A percentile compares a stretch with the other conserved stretches of the same genome.
Conservation (phyloP, 805 yeast species). For the Kurtzmaniella fragi region DNA sequence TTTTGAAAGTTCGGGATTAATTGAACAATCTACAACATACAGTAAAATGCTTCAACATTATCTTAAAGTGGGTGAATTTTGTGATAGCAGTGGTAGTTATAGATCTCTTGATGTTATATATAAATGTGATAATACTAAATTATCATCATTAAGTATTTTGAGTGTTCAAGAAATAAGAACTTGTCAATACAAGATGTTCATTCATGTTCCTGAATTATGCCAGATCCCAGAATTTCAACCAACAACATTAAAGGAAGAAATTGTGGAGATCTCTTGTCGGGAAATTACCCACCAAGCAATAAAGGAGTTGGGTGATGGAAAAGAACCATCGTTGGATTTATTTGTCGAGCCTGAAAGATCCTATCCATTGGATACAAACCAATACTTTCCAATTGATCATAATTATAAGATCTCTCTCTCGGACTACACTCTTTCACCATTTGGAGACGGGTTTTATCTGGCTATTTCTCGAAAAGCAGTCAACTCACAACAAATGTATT, state of each 20-base stretch:
- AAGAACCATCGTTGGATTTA: slow-evolving; percentile 2
- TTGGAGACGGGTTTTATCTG: slow-evolving; percentile 30
- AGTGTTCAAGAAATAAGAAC: slow-evolving; percentile 50
- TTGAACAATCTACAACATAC: slow-evolving; percentile 8
- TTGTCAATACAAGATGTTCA: slow-evolving; percentile 51
- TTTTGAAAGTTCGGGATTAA: slow-evolving; percentile 11
- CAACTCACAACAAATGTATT: slow-evolving; percentile 12
- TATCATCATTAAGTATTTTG: slow-evolving; percentile 14
- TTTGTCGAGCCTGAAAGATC: slow-evolving; percentile 8
- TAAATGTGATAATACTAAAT: slow-evolving; percentile 42
- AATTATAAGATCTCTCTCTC: slow-evolving; percentile 21
- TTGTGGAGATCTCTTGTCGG: slow-evolving; percentile 26
- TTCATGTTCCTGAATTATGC: slow-evolving; percentile 51
- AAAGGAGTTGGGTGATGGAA: slow-evolving; percentile 6
- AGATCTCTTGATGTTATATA: slow-evolving; percentile 54
- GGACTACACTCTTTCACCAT: slow-evolving; percentile 20
- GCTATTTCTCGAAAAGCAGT: slow-evolving; percentile 10
- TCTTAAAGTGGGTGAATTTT: slow-evolving; percentile 44
- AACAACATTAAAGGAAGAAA: slow-evolving; percentile 16
- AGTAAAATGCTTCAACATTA: slow-evolving; percentile 34
- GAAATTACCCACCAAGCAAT: slow-evolving; percentile 4
- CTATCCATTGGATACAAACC: background rate
- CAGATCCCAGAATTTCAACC: slow-evolving; percentile 27
- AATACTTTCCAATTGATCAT: slow-evolving; percentile 18
- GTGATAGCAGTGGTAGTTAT: slow-evolving; percentile 53